phyloP scores from a whole-genome alignment of 2,329 filamentous ascomycete species.

The Colletotrichum limetticola region DNA sequence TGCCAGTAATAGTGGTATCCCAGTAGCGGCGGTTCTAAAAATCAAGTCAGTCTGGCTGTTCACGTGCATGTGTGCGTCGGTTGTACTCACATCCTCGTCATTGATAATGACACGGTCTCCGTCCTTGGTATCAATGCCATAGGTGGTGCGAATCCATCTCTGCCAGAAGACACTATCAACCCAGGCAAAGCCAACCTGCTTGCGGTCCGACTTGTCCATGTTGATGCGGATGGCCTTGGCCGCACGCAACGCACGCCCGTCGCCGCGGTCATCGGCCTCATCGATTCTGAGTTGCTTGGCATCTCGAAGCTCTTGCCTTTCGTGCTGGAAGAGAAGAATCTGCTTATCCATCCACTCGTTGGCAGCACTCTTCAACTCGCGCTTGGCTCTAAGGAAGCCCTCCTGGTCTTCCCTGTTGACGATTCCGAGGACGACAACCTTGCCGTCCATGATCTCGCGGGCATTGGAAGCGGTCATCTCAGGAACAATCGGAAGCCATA shows the following conservation, averaged over 20 bases:
- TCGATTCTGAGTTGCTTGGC: conserved; percentile 96
- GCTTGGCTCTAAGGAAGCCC: conserved; percentile 80
- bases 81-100: conserved; percentile 88
- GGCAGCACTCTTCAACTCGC: conserved; percentile 94
- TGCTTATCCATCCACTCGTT: conserved; percentile 99
- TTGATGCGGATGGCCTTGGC: conserved; percentile 94
- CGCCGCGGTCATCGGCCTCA: conserved; percentile 92
- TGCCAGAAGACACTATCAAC: conserved; percentile 98
- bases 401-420: conserved; percentile 83
- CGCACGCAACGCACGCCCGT: conserved; percentile 84
- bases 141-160: conserved; percentile 94
- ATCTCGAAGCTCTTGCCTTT: conserved; percentile 92
- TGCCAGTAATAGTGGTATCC: conserved; percentile 90
- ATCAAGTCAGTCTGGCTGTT: background rate
- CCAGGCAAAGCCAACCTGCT: conserved; percentile 95
- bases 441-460: conserved; percentile 93
- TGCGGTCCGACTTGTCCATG: conserved; percentile 87
- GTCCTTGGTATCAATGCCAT: conserved; percentile 87
- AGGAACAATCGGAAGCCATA: conserved; percentile 96
- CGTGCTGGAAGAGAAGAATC: conserved; percentile 88
- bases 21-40: conserved; percentile 89
- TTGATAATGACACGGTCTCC: conserved; percentile 96
- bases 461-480: conserved; percentile 93
- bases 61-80: background rate
- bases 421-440: conserved; percentile 92